Evolutionary conservation across 805 yeast genomes (phyloP), one percentile per base, ranked within the genome.

Genomic region (Saccharomycopsis fermentans): DNA sequence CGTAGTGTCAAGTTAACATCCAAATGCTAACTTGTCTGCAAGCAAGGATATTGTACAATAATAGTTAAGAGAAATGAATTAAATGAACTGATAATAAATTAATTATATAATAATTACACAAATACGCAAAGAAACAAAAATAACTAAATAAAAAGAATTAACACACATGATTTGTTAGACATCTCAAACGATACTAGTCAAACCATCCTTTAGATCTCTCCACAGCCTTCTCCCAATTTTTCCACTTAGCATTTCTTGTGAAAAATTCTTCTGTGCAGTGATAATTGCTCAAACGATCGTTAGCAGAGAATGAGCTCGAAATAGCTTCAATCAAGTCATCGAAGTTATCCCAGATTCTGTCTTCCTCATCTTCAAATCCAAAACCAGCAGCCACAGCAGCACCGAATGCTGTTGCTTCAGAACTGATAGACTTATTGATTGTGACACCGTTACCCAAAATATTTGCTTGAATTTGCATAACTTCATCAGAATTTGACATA

Each of bases 361-460:
- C 81, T 26, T 75, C 71, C 14, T 82, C 73, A 16, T 81, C 74
- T 58, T 72, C 66, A 56, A 67, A 66, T 6, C 76, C 82, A 66
- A 90, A 74, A 12, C 97, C 96, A 2, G 98, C 96, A 32, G 97
- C 97, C 64, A 92, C 87, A 4, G 97, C 97, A 6, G 96, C 96
- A 32, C 98, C 98, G 62, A 91, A 78, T 0, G 97, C 97, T 4
- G 97, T 91, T 69, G 96, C 90, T 72, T 91, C 98, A 37, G 89
- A 76, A 70, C 85, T 87, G 35, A 82, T 79, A 1, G 97, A 90
- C 66, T 97, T 78, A 65, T 81, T 80, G 50, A 91, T 92, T 29
- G 84, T 82, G 40, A 85, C 87, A 72, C 90, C 82, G 1, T 94
- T 92, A 2, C 97, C 97, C 64, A 90, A 77, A 62, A 91, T 84